Conservation (phyloP, 495 filamentous ascomycete species). For the Daldinia caldariorum region DNA sequence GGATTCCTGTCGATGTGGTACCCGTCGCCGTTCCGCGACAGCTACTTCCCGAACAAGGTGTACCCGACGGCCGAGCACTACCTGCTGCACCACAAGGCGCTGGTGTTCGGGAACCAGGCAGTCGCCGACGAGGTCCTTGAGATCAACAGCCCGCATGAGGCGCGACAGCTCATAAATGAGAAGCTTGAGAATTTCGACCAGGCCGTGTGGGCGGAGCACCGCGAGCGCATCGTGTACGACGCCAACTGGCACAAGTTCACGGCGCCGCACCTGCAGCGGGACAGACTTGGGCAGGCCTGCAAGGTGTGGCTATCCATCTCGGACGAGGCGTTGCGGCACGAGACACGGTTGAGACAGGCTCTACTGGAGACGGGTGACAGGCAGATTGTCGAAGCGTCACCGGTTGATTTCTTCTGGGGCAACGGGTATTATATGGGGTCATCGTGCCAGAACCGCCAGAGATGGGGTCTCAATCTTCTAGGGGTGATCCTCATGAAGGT, state of each 20-base stretch:
- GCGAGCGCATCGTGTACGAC: slow-evolving; percentile 2
- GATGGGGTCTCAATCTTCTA: slow-evolving; percentile 1
- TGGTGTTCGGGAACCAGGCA: neutral
- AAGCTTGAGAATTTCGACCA: neutral
- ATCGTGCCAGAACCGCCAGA: neutral
- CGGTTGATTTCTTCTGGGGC: neutral
- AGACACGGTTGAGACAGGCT: neutral
- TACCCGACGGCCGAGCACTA: slow-evolving; percentile 10
- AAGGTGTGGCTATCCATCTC: neutral
- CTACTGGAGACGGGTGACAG: neutral
- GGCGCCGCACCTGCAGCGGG: neutral
- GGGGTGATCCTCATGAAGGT: neutral
- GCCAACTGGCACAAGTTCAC: slow-evolving; percentile 9
- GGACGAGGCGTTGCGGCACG: neutral
- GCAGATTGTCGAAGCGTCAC: neutral
- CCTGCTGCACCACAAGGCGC: neutral
- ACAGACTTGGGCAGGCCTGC: neutral
- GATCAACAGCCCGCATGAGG: neutral
- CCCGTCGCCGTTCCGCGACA: slow-evolving; percentile 4
- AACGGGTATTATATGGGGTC: neutral
- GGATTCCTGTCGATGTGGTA: slow-evolving; percentile 5
- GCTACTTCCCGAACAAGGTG: neutral
- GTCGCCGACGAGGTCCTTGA: neutral
- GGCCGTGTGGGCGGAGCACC: neutral
- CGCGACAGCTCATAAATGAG: neutral